Evolutionary conservation across 345 rosid species (phyloP).

Genomic region (Ceriops tagal): DNA sequence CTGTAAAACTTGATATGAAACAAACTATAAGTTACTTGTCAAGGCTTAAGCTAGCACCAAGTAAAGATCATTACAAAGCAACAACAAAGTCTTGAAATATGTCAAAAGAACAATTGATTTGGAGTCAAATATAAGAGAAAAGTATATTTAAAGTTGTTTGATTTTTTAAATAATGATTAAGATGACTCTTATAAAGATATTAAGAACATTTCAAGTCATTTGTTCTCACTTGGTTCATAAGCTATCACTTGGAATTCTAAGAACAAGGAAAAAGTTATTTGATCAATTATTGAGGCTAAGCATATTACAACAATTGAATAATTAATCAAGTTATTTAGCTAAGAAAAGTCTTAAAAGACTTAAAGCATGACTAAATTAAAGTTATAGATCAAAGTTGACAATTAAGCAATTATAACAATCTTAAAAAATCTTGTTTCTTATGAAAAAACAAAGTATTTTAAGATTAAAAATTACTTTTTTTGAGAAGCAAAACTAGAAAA

Average conservation of each 20-base stretch:
- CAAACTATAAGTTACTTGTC: background rate
- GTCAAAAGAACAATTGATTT: background rate
- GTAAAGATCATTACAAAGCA: background rate
- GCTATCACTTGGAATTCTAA: background rate
- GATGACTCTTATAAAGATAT: background rate
- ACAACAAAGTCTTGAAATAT: background rate
- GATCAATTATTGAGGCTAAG: background rate
- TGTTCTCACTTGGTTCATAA: background rate
- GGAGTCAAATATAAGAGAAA: background rate
- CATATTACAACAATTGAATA: background rate
- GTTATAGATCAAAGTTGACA: background rate
- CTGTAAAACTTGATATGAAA: background rate
- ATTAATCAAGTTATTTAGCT: background rate
- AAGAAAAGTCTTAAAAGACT: background rate
- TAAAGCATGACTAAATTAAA: background rate
- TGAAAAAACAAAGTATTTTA: too few relatives aligned
- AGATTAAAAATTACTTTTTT: too few relatives aligned
- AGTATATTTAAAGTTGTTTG: background rate
- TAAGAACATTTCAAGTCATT: background rate
- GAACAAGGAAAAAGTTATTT: background rate
- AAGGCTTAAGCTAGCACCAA: background rate
- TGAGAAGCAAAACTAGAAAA: too few relatives aligned
- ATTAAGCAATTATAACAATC: too few relatives aligned
- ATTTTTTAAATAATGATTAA: background rate
- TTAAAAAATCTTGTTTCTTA: too few relatives aligned